Evolutionary conservation across 176 grass and related monocot species (phyloP), one percentile per base, ranked within the genome.

Genomic region (Musa itinerans): DNA sequence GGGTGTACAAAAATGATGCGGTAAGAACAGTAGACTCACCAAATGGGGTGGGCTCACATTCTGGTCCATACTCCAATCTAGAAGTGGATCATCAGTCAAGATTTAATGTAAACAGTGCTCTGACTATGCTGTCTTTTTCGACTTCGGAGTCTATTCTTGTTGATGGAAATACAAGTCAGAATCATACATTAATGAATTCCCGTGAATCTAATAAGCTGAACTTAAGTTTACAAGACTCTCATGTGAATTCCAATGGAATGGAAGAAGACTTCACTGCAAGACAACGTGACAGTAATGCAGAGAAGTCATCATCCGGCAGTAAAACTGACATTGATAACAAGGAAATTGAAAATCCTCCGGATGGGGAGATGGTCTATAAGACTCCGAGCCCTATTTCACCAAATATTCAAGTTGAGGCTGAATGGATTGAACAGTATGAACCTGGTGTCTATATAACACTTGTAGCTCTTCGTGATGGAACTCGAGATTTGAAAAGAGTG

Each of bases 371-470:
- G 52, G 72, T 29, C 24, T 58, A 73, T 55, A 88, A 79, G 59
- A 61, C 19, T 8, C 83, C 73, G 64, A 85, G 80, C 48, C 81
- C 69, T 2, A 52, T 72, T 68, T 78, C 90, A 71, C 85, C 88
- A 62, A 77, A 22, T 83, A 78, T 76, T 54, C 88, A 91, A 52
- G 81, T 89, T 1, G 91, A 99, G 69, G 85, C 91, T 2, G 91
- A 99, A 75, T 99, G 90, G 91, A 89, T 95, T 68, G 96, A 95
- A 63, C 96, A 95, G 76, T 99, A 89, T 27, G 96, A 99, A 54
- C 86, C 91, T 25, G 96, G 96, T 27, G 96, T 99, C 7, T 99
- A 99, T 86, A 68, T 99, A 48, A 99, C 96, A 11, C 79, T 99
- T 15, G 76, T 89, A 53, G 74, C 96, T 54, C 83, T 99, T 55